These are phyloP conservation scores for Pseudomassariella vexata DNA, from an alignment of 2,329 filamentous ascomycete species.

Conservation along the genomic window DNA sequence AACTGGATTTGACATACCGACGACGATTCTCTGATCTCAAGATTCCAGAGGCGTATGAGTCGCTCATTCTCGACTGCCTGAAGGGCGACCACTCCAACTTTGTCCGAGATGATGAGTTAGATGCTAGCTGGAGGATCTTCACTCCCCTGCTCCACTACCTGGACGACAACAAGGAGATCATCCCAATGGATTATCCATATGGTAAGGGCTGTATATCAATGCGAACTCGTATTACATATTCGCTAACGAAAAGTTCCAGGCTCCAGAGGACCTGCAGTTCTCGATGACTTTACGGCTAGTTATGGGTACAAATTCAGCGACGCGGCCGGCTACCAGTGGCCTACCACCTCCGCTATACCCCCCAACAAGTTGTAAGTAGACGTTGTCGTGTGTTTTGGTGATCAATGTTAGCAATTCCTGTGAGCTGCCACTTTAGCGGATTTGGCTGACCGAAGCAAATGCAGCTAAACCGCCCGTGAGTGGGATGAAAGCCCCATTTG, in stretches of 20 bases:
- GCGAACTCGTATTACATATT: not conserved
- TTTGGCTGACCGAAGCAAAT: too few relatives aligned
- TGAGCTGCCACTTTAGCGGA: too few relatives aligned
- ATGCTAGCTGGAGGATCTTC: constrained; percentile 98
- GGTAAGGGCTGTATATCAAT: too few relatives aligned
- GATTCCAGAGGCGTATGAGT: constrained; percentile 99
- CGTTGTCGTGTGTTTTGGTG: constrained; percentile 14
- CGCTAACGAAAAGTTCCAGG: constrained; percentile 48
- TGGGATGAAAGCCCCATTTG: too few relatives aligned
- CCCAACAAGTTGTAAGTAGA: constrained; percentile 75
- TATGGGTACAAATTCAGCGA: constrained; percentile 99
- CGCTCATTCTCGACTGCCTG: constrained; percentile 89
- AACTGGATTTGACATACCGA: constrained; percentile 96
- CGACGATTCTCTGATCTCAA: constrained; percentile 98
- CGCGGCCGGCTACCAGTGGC: constrained; percentile 93
- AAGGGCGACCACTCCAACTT: constrained; percentile 99
- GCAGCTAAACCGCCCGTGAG: too few relatives aligned
- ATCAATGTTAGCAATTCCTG: constrained; percentile 18
- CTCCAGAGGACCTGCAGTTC: constrained; percentile 89
- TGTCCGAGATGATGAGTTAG: constrained; percentile 91
- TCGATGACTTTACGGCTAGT: constrained; percentile 96
- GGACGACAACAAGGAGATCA: constrained; percentile 98
- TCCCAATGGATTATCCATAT: constrained; percentile 99
- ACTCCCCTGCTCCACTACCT: constrained; percentile 96
- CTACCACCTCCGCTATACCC: constrained; percentile 62